These are phyloP conservation scores for Hapsidospora chrysogenum DNA, from an alignment of 495 filamentous ascomycete species.

Conservation along the genomic window DNA sequence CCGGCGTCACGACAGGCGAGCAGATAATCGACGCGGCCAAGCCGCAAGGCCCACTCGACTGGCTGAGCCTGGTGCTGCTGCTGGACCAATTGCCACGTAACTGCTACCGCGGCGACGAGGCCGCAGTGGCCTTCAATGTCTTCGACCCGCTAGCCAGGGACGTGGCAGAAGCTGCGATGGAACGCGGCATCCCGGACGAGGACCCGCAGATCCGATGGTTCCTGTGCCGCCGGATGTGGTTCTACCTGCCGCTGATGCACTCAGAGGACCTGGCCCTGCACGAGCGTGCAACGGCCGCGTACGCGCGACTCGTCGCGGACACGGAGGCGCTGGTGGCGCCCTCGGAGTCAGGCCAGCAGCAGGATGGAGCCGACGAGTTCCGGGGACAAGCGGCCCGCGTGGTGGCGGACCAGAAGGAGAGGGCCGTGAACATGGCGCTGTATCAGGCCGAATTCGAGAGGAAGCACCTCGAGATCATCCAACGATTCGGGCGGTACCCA, in stretches of 20 bases:
- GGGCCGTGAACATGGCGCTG: background rate
- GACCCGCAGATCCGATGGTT: constrained; percentile 4
- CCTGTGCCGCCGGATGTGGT: constrained; percentile 6
- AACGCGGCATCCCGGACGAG: constrained; percentile 3
- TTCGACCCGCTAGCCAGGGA: constrained; percentile 6
- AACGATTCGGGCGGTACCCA: constrained; percentile 16
- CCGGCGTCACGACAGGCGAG: background rate
- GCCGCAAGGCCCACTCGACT: constrained; percentile 6
- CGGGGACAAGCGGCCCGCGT: constrained; percentile 8
- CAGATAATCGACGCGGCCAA: constrained; percentile 4
- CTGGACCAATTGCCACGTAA: constrained; percentile 11
- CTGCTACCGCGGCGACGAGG: constrained; percentile 5
- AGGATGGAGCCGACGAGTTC: constrained; percentile 3
- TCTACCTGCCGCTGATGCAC: constrained; percentile 11
- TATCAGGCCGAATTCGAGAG: constrained; percentile 1
- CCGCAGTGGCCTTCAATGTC: constrained; percentile 7
- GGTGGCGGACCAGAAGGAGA: constrained; percentile 1
- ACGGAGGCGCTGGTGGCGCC: constrained; percentile 1
- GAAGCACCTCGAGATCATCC: constrained; percentile 6
- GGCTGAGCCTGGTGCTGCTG: constrained; percentile 7
- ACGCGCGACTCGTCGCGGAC: constrained; percentile 3
- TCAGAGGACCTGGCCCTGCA: constrained; percentile 7
- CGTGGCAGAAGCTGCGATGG: constrained; percentile 4
- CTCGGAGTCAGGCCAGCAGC: background rate
- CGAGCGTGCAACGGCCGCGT: constrained; percentile 4